These are phyloP conservation scores for Fraxinus ornus DNA, from an alignment of 305 asterid genomes.

Conservation along the genomic window DNA sequence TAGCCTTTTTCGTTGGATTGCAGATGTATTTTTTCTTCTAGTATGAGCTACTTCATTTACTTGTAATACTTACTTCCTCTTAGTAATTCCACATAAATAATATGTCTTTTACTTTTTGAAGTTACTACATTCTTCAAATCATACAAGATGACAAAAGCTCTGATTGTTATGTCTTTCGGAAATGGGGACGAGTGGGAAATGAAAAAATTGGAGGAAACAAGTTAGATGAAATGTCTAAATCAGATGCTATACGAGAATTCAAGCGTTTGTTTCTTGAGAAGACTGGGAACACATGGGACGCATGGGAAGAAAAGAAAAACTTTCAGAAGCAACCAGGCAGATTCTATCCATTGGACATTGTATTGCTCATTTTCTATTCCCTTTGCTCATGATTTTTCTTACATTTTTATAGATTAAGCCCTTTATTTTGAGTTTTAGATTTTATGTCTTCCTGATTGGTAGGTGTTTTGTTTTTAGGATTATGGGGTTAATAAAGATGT, in stretches of 20 bases:
- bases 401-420: neutral
- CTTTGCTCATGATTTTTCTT: constrained; percentile 3
- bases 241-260: constrained; percentile 72
- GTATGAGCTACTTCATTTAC: constrained; percentile 12
- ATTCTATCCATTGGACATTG: constrained; percentile 91
- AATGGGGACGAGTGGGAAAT: constrained; percentile 98
- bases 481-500: constrained; percentile 68
- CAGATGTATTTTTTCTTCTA: neutral
- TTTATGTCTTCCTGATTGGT: constrained; percentile 26
- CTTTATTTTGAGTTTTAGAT: constrained; percentile 8
- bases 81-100: constrained; percentile 17
- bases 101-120: constrained; percentile 35
- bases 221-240: constrained; percentile 61
- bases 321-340: constrained; percentile 91
- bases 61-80: constrained; percentile 17
- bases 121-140: constrained; percentile 89
- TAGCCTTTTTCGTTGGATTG: constrained; percentile 1
- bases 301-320: constrained; percentile 64
- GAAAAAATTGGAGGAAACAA: constrained; percentile 85
- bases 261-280: constrained; percentile 82
- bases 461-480: constrained; percentile 53
- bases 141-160: constrained; percentile 91
- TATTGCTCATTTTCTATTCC: constrained; percentile 31
- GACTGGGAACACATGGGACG: constrained; percentile 91
- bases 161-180: constrained; percentile 84